Evolutionary conservation across 208 protist species (phyloP).

Genomic region (Leishmania turanica): DNA sequence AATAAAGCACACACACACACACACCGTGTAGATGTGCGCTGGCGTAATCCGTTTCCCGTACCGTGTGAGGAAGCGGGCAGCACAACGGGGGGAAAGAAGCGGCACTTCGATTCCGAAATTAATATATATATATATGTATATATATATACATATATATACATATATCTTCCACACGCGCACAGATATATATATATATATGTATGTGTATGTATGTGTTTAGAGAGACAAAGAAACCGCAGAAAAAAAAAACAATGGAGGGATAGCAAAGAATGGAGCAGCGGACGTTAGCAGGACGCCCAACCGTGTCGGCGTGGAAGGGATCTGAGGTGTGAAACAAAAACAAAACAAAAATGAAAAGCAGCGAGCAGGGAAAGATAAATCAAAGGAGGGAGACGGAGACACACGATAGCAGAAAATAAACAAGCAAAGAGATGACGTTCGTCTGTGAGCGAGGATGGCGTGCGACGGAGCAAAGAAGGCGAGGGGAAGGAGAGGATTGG

Average conservation of each 20-base stretch:
- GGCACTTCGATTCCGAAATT: background rate
- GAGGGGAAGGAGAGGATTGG: background rate
- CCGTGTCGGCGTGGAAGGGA: background rate
- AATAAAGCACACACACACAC: background rate
- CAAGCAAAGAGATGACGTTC: background rate
- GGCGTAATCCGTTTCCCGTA: background rate
- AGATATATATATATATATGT: too few species aligned
- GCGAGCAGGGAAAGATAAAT: background rate
- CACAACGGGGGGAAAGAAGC: background rate
- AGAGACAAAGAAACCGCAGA: too few species aligned
- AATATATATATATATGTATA: too few species aligned
- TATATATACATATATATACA: too few species aligned
- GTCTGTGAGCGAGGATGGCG: background rate
- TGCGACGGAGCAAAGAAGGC: background rate
- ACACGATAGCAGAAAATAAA: background rate
- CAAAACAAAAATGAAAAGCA: too few species aligned
- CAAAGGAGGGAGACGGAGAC: background rate
- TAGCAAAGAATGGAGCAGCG: background rate
- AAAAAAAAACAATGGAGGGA: too few species aligned
- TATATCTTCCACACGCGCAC: too few species aligned
- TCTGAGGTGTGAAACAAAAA: background rate
- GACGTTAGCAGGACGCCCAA: background rate
- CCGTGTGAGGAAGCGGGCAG: background rate
- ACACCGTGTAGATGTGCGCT: background rate
- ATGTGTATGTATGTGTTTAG: too few species aligned